These are phyloP conservation scores for Serendipita sp. DNA, from an alignment of 768 basidiomycete genomes.

Conservation along the genomic window DNA sequence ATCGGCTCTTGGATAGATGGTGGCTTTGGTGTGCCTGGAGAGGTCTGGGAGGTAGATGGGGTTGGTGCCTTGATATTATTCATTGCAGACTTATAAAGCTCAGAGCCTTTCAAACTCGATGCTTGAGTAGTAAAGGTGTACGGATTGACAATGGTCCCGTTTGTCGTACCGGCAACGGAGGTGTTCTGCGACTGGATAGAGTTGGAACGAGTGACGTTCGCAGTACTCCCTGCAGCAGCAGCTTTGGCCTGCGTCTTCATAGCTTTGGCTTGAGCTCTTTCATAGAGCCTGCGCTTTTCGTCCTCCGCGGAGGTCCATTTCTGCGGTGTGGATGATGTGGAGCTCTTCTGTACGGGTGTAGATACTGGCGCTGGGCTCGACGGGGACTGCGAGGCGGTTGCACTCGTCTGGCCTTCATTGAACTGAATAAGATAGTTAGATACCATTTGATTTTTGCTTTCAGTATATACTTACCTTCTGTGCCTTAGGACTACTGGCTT, in stretches of 20 bases:
- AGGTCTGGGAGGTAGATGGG: not conserved
- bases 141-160: not conserved
- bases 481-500: slow-evolving; percentile 14
- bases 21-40: not conserved
- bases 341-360: not conserved
- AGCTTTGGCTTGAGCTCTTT: slow-evolving; percentile 51
- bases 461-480: not conserved
- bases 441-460: not conserved
- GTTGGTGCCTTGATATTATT: slow-evolving; percentile 7
- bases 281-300: slow-evolving; percentile 57
- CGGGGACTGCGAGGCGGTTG: not conserved
- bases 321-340: slow-evolving; percentile 5
- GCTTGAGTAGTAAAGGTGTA: not conserved
- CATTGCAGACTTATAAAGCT: slow-evolving; percentile 9
- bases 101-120: not conserved
- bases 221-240: not conserved
- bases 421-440: not conserved
- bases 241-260: slow-evolving; percentile 20
- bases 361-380: slow-evolving; percentile 2
- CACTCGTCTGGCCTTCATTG: not conserved
- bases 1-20: slow-evolving; percentile 14
- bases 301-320: slow-evolving; percentile 56
- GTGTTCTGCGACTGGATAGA: not conserved
- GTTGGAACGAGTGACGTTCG: not conserved
- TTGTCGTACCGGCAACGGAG: not conserved